Percentiles rank a stretch among this genome's conserved stretches.
phyloP scores from a whole-genome alignment of 2,329 filamentous ascomycete genomes.

The Xylariomycetidae sp. region DNA sequence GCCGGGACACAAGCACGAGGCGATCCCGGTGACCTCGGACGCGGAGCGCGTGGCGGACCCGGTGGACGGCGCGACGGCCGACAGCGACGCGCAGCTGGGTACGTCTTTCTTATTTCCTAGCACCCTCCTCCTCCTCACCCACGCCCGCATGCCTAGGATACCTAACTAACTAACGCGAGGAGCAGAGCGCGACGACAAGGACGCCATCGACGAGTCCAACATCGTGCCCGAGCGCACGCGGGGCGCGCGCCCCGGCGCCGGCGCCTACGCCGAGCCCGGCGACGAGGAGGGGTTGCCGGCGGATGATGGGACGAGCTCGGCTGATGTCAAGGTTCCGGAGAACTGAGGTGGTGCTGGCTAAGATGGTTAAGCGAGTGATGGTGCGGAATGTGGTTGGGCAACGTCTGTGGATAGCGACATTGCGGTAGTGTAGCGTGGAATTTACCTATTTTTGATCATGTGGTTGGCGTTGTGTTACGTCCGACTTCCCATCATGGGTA shows the following conservation, averaged over 20 bases:
- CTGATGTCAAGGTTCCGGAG: conserved; percentile 2
- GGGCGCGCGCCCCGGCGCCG: conserved; percentile 18
- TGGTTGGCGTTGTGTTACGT: too few relatives aligned
- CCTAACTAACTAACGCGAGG: background rate
- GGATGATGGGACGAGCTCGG: conserved; percentile 16
- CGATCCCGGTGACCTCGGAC: conserved; percentile 29
- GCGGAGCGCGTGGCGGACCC: conserved; percentile 27
- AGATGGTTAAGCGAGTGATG: too few relatives aligned
- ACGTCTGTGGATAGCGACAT: too few relatives aligned
- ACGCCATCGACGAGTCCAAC: conserved; percentile 31
- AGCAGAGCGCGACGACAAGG: conserved; percentile 29
- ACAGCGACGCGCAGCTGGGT: conserved; percentile 31
- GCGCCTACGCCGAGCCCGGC: conserved; percentile 27
- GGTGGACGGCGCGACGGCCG: conserved; percentile 23
- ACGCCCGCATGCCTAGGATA: background rate
- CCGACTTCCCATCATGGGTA: too few relatives aligned
- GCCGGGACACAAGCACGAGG: conserved; percentile 22
- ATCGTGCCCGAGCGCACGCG: conserved; percentile 31
- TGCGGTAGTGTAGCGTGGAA: too few relatives aligned
- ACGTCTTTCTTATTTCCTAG: conserved; percentile 6
- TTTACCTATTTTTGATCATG: too few relatives aligned
- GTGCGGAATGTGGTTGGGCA: too few relatives aligned
- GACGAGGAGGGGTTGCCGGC: conserved; percentile 26
- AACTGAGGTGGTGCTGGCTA: background rate
- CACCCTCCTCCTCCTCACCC: background rate